Percentiles rank a stretch among this genome's conserved stretches.
Evolutionary conservation across 805 yeast genomes (phyloP).

Genomic region (Kuraishia floccosa): DNA sequence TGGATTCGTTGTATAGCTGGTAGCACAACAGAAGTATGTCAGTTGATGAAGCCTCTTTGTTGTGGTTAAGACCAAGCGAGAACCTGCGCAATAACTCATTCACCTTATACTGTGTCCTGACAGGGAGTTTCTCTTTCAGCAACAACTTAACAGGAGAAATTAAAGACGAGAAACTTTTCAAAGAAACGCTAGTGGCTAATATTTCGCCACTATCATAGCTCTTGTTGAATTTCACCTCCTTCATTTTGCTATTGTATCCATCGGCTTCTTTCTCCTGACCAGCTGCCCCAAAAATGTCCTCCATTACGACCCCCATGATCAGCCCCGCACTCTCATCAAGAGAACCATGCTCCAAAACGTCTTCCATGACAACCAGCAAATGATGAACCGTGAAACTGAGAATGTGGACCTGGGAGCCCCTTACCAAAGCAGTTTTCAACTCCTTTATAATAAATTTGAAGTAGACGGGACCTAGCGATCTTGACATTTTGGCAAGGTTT

Average conservation of each 20-base stretch:
- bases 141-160: constrained; percentile 60
- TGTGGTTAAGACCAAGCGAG: constrained; percentile 69
- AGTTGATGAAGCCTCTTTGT: constrained; percentile 42
- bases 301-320: constrained; percentile 72
- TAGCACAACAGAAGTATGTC: constrained; percentile 62
- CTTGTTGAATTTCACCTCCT: constrained; percentile 83
- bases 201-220: constrained; percentile 83
- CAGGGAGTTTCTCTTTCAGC: constrained; percentile 50
- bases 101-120: constrained; percentile 61
- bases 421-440: constrained; percentile 60
- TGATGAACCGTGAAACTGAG: constrained; percentile 81
- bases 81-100: constrained; percentile 71
- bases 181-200: constrained; percentile 49
- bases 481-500: constrained; percentile 53
- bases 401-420: constrained; percentile 92
- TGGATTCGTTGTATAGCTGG: constrained; percentile 54
- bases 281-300: constrained; percentile 83
- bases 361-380: constrained; percentile 43
- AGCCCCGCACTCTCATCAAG: constrained; percentile 52
- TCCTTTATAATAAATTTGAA: constrained; percentile 69
- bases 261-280: constrained; percentile 94
- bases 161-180: constrained; percentile 44
- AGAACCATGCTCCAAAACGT: constrained; percentile 50
- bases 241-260: constrained; percentile 75
- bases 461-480: constrained; percentile 61